Conservation (phyloP, 228 moss, liverwort and hornwort genomes). For the Sphagnum magellanicum region DNA sequence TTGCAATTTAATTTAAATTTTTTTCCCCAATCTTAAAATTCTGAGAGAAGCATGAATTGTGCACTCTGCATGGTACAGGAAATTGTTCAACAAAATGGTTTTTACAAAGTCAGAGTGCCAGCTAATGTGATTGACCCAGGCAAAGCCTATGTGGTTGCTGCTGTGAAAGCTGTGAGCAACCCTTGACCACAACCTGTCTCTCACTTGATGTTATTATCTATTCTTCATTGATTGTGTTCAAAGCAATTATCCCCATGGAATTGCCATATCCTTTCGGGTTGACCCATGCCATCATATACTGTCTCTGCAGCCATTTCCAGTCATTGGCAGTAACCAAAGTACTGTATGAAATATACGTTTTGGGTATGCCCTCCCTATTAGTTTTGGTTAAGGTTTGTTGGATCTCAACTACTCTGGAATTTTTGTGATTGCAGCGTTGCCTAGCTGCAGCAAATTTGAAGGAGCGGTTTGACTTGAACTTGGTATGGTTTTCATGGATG, state of each 20-base stretch:
- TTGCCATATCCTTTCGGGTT: too few relatives aligned
- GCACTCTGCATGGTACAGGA: constrained; percentile 31
- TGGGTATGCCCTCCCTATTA: background rate
- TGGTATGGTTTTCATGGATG: constrained; percentile 16
- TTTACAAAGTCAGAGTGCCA: constrained; percentile 77
- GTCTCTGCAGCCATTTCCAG: too few relatives aligned
- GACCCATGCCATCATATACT: too few relatives aligned
- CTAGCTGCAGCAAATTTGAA: constrained; percentile 49
- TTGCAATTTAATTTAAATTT: too few relatives aligned
- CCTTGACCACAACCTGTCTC: too few relatives aligned
- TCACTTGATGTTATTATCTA: too few relatives aligned
- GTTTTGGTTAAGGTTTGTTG: background rate
- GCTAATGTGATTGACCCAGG: constrained; percentile 56
- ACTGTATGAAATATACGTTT: background rate
- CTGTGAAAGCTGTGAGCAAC: constrained; percentile 79
- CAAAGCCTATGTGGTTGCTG: constrained; percentile 47
- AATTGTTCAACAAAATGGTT: constrained; percentile 65
- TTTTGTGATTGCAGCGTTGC: constrained; percentile 31
- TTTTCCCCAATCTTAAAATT: too few relatives aligned
- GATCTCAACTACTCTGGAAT: too few relatives aligned
- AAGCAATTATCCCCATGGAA: too few relatives aligned
- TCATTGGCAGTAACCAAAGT: too few relatives aligned
- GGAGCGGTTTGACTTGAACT: constrained; percentile 56
- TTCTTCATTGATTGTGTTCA: too few relatives aligned
- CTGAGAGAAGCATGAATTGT: too few relatives aligned